Evolutionary conservation across 805 yeast genomes (phyloP), one percentile per base, ranked within the genome.

Genomic region (Jamesozyma rosinii): DNA sequence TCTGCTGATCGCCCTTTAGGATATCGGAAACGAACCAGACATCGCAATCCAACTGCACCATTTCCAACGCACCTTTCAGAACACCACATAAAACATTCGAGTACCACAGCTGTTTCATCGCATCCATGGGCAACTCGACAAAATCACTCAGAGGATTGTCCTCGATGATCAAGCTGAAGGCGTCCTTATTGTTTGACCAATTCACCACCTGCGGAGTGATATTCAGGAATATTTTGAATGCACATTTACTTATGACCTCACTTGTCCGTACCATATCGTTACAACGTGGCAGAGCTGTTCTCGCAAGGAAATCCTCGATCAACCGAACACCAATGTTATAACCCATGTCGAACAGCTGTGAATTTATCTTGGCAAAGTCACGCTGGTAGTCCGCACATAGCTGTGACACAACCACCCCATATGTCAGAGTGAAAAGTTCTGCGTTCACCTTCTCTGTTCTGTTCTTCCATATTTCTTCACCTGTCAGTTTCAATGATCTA

Each of bases 81-180:
- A 92, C 92, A 15, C 98, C 98, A 49, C 89, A 83, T 21, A 88
- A 66, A 2, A 92, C 75, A 55, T 92, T 94, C 1, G 95, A 84
- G 59, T 89, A 92, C 97, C 98, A 92, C 41, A 92, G 68, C 54
- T 83, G 86, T 49, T 74, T 75, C 44, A 68, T 73, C 2, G 81
- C 81, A 53, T 83, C 95, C 58, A 76, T 80, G 0, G 97, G 97
- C 38, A 92, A 71, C 61, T 92, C 97, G 3, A 92, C 98, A 68
- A 89, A 92, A 59, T 90, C 97, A 10, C 92, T 83, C 51, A 92
- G 70, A 26, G 97, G 97, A 58, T 92, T 92, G 44, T 90, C 97
- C 14, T 73, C 76, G 19, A 90, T 63, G 2, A 84, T 67, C 31
- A 90, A 66, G 38, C 83, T 76, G 61, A 87, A 90, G 41, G 81